These are phyloP conservation scores for Henningerozyma blattae DNA, from an alignment of 805 yeast genomes.

Conservation along the genomic window DNA sequence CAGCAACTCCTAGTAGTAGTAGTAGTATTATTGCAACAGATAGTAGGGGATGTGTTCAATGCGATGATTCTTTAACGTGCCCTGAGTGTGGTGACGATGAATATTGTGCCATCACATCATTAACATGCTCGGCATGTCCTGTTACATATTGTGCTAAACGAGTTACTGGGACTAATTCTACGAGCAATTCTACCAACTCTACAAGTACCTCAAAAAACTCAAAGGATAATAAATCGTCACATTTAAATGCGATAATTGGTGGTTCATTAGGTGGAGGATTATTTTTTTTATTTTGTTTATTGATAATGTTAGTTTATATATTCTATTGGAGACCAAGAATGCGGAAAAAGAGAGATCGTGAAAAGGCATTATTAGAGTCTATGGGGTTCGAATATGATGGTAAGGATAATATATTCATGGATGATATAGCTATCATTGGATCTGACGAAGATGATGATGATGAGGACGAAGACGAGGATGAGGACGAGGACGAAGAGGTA, in stretches of 20 bases:
- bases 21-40: no score
- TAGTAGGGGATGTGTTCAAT: constrained; percentile 29
- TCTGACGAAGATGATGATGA: constrained; percentile 14
- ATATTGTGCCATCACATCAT: constrained; percentile 42
- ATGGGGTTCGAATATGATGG: constrained; percentile 15
- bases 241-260: constrained; percentile 45
- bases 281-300: constrained; percentile 25
- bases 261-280: constrained; percentile 44
- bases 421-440: not conserved
- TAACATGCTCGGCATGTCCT: constrained; percentile 49
- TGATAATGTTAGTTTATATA: constrained; percentile 30
- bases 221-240: constrained; percentile 4
- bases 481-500: constrained; percentile 1
- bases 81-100: constrained; percentile 43
- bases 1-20: no score
- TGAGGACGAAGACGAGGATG: constrained; percentile 6
- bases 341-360: constrained; percentile 14
- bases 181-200: constrained; percentile 8
- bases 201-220: constrained; percentile 2
- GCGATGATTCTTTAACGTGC: constrained; percentile 33
- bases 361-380: constrained; percentile 9
- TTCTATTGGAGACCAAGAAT: constrained; percentile 30
- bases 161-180: constrained; percentile 7
- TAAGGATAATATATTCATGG: constrained; percentile 3
- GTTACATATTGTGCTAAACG: constrained; percentile 35